Evolutionary conservation across 164 flowering plant genomes (phyloP).

Genomic region (Aristolochia fimbriata): DNA sequence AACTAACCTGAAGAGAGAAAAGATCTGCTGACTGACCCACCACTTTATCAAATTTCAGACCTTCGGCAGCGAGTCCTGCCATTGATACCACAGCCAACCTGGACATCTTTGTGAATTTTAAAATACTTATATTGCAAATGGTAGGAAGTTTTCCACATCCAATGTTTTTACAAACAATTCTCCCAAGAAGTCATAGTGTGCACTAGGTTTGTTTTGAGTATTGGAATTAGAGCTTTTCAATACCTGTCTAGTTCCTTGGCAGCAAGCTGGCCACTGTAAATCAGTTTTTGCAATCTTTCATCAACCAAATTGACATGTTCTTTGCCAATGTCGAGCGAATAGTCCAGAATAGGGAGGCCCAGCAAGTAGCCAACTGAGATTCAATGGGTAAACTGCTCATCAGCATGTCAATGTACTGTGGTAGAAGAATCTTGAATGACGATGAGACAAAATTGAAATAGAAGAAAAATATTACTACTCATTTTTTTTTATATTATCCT

Average conservation of each 20-base stretch:
- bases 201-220: not conserved
- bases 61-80: constrained; percentile 99
- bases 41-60: constrained; percentile 81
- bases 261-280: constrained; percentile 92
- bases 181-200: not conserved
- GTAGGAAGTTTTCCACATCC: not conserved
- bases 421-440: not conserved
- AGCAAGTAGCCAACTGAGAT: constrained; percentile 73
- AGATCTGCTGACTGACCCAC: constrained; percentile 97
- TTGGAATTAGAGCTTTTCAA: not conserved
- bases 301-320: constrained; percentile 89
- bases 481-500: too few relatives aligned
- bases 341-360: constrained; percentile 81
- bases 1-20: constrained; percentile 80
- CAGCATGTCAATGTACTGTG: not conserved
- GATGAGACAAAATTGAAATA: not conserved
- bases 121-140: not conserved
- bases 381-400: constrained; percentile 7
- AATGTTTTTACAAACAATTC: not conserved
- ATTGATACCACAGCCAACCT: constrained; percentile 90
- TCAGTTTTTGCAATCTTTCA: constrained; percentile 65
- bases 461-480: not conserved
- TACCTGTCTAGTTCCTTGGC: constrained; percentile 91
- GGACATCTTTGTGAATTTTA: constrained; percentile 4
- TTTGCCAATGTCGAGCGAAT: constrained; percentile 92